Evolutionary conservation across 2,329 filamentous ascomycete genomes (phyloP), one percentile per base, ranked within the genome.

Genomic region (Pseudocercospora musae): DNA sequence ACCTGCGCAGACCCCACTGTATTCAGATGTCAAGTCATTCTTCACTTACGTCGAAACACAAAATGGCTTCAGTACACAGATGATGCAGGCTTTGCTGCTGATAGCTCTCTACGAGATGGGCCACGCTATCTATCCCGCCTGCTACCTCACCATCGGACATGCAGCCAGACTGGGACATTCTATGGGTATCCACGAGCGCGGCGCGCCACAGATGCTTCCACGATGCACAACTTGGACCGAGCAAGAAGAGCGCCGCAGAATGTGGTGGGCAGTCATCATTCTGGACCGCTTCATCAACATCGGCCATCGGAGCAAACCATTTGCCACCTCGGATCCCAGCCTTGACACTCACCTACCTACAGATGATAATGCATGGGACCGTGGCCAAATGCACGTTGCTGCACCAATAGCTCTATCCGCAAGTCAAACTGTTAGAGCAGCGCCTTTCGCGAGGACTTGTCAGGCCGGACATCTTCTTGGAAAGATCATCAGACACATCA

Each of bases 241-340:
- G 56, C 69, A 75, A 48, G 81, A 84, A 69, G 80, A 82, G 65
- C 71, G 80, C 23, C 71, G 76, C 23, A 68, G 81, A 49, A 76
- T 78, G 0, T 83, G 80, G 80, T 84, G 82, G 81, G 78, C 73
- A 31, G 77, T 82, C 10, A 75, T 81, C 57, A 71, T 82, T 18
- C 71, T 82, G 6, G 81, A 84, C 62, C 75, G 78, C 62, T 78
- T 70, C 48, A 63, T 69, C 57, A 70, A 64, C 57, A 68, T 72
- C 29, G 70, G 70, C 18, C 57, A 68, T 50, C 66, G 67, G 25
- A 62, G 61, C 20, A 71, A 69, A 52, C 69, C 70, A 2, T 69
- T 72, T 27, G 71, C 70, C 13, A 68, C 58, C 52, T 61, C 60
- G 5, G 64, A 68, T 70, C 55, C 69, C n/a, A 60, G 60, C 29